Percentiles rank a stretch among this genome's conserved stretches.
These are phyloP conservation scores for Loxodes magnus DNA, from an alignment of 73 alveolate species.

Conservation along the genomic window DNA sequence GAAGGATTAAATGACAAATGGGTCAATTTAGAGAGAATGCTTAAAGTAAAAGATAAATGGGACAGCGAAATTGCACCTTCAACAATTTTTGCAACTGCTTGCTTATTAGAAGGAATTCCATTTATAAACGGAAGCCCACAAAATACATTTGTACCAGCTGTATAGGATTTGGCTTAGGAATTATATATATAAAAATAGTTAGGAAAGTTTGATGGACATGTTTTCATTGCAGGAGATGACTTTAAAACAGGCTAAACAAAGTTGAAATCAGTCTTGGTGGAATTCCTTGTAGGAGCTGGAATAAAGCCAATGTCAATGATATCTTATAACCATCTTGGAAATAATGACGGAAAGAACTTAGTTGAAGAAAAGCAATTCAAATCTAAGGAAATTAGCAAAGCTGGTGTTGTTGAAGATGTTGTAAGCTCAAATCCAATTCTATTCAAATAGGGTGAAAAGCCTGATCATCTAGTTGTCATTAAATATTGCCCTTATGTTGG, in stretches of 20 bases:
- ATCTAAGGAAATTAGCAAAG: conserved; percentile 83
- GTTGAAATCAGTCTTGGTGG: conserved; percentile 69
- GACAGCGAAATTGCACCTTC: conserved; percentile 33
- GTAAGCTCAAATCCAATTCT: conserved; percentile 63
- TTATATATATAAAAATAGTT: too few relatives aligned
- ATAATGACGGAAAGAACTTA: conserved; percentile 91
- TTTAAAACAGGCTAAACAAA: conserved; percentile 80
- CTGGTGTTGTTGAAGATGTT: conserved; percentile 88
- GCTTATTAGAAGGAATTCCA: conserved; percentile 73
- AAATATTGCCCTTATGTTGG: conserved; percentile 91
- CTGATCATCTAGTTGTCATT: conserved; percentile 88
- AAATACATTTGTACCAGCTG: conserved; percentile 74
- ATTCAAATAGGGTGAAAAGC: conserved; percentile 58
- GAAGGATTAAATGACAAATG: conserved; percentile 62
- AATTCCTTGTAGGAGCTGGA: conserved; percentile 53
- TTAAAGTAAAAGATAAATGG: conserved; percentile 23
- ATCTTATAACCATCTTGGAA: conserved; percentile 89
- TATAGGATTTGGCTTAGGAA: conserved; percentile 51
- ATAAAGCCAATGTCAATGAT: conserved; percentile 56
- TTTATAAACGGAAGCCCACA: conserved; percentile 76
- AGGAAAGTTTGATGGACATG: too few relatives aligned
- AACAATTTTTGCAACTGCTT: conserved; percentile 31
- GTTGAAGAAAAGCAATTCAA: conserved; percentile 74
- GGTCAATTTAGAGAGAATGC: conserved; percentile 32
- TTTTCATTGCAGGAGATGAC: conserved; percentile 66